Base-by-base conservation (phyloP, 2,329 filamentous ascomycete species). In the Phaeosphaeria sp. region DNA sequence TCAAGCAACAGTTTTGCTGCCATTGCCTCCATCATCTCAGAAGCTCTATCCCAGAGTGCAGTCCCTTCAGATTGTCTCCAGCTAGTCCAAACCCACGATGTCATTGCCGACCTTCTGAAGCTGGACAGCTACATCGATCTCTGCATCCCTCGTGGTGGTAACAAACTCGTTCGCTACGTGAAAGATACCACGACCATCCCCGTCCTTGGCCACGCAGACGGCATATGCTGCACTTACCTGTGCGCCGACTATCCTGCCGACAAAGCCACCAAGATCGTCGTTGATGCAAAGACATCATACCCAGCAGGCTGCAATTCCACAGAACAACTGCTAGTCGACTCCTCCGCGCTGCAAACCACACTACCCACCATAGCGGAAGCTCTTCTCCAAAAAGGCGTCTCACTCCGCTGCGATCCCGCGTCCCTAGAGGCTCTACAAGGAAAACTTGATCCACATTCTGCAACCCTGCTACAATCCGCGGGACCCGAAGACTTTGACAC, bases 281-380 rank as follows among this genome's bases (percentile, higher is more conserved):
- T 97, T 54, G 95, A 99, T 79, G 90, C 94, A 47, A 99, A 99
- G 80, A 93, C 91, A 23, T 91, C 90, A 77, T 99, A 99, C 73
- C 92, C 94, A 1, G 95, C 95, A 39, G 95, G 94, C 15, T 99
- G 95, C 83, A 99, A 99, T 80, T 89, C 90, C 43, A 80, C 93
- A n/a, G 95, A 99, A 80, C 96, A 93, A 1, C 84, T 99, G 10
- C 86, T 99, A 18, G 90, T 98, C 4, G 89, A 97, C 68, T 84
- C 91, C 60, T 79, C 85, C 17, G 89, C 89, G 0, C 82, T 97
- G 2, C 73, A 78, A 33, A 89, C 85, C 3, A 75, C 91, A 39
- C 85, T 97, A 44, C 90, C 92, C 0, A 71, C 78, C 1, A 87
- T 95, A 15, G 93, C 90, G n/a, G 77, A 85, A 58, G 90, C 90